These are phyloP conservation scores for Aaosphaeria pasadenensis DNA, from an alignment of 2,329 filamentous ascomycete genomes.

Conservation along the genomic window DNA sequence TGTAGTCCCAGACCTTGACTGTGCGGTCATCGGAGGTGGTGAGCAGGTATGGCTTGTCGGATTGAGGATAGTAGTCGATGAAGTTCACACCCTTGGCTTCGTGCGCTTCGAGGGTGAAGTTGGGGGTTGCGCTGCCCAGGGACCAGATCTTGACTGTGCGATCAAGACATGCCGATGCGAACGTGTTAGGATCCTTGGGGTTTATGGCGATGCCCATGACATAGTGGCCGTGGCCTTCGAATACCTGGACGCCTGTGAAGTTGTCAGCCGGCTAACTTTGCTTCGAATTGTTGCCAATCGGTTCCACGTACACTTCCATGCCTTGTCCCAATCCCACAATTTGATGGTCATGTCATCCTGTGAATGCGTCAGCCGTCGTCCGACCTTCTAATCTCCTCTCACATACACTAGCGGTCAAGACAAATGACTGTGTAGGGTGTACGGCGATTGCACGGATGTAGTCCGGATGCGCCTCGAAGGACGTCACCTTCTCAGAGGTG, in stretches of 20 bases:
- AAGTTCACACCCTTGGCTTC: constrained; percentile 98
- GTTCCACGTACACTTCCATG: constrained; percentile 73
- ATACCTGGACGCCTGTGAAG: constrained; percentile 67
- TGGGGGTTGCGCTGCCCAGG: constrained; percentile 86
- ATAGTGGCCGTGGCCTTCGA: constrained; percentile 94
- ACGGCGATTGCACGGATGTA: constrained; percentile 97
- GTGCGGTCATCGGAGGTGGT: constrained; percentile 96
- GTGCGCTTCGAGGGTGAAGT: constrained; percentile 95
- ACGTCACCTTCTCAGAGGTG: constrained; percentile 96
- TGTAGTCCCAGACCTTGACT: constrained; percentile 99
- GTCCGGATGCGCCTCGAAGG: constrained; percentile 95
- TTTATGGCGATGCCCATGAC: constrained; percentile 97
- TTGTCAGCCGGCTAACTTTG: constrained; percentile 13
- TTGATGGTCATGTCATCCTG: constrained; percentile 62
- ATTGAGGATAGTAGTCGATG: constrained; percentile 78
- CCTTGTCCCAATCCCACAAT: constrained; percentile 98
- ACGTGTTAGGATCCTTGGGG: constrained; percentile 77
- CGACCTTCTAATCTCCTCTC: background rate
- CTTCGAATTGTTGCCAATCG: background rate
- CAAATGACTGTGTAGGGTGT: constrained; percentile 92
- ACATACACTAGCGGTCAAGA: constrained; percentile 76
- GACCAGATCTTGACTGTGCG: constrained; percentile 98
- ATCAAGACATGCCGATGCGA: constrained; percentile 92
- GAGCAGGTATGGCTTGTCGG: constrained; percentile 78
- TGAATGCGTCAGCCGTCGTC: constrained; percentile 14